phyloP scores from a whole-genome alignment of 805 yeast genomes.

The Nakazawaea wickerhamii region DNA sequence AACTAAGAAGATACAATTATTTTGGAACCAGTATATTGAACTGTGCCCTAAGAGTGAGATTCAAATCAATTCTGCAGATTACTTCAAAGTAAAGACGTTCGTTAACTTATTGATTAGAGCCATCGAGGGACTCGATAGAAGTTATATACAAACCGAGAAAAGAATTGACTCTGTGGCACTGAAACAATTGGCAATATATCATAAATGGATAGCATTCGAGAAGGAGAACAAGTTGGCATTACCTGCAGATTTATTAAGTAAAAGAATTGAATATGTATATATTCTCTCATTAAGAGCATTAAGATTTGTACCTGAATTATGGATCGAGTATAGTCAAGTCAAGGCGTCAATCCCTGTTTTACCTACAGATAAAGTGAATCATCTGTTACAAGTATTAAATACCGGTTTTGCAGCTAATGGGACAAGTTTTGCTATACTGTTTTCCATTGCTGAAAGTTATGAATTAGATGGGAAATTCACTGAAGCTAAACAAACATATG shows the following conservation, averaged over 20 bases:
- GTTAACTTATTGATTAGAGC: constrained; percentile 63
- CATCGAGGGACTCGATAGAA: constrained; percentile 45
- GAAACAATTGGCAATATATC: constrained; percentile 54
- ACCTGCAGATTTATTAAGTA: constrained; percentile 40
- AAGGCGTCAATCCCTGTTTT: constrained; percentile 14
- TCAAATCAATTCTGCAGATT: constrained; percentile 74
- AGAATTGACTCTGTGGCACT: constrained; percentile 16
- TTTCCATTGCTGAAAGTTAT: constrained; percentile 61
- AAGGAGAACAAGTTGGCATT: constrained; percentile 61
- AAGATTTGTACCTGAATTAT: constrained; percentile 64
- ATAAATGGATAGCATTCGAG: constrained; percentile 78
- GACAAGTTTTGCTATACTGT: constrained; percentile 64
- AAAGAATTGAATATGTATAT: constrained; percentile 67
- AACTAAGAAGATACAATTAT: constrained; percentile 60
- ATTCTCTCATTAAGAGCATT: constrained; percentile 59
- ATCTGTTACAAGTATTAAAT: constrained; percentile 31
- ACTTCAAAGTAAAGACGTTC: constrained; percentile 81
- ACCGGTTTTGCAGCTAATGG: no score
- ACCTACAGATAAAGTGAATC: constrained; percentile 1
- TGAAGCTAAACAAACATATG: constrained; percentile 45
- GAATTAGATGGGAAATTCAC: constrained; percentile 53
- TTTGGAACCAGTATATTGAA: constrained; percentile 68
- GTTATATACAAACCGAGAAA: constrained; percentile 21
- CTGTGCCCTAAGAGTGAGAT: constrained; percentile 27
- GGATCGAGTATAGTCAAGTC: constrained; percentile 58